phyloP scores from a whole-genome alignment of 2,329 filamentous ascomycete genomes.

The Colletotrichum coccodes region DNA sequence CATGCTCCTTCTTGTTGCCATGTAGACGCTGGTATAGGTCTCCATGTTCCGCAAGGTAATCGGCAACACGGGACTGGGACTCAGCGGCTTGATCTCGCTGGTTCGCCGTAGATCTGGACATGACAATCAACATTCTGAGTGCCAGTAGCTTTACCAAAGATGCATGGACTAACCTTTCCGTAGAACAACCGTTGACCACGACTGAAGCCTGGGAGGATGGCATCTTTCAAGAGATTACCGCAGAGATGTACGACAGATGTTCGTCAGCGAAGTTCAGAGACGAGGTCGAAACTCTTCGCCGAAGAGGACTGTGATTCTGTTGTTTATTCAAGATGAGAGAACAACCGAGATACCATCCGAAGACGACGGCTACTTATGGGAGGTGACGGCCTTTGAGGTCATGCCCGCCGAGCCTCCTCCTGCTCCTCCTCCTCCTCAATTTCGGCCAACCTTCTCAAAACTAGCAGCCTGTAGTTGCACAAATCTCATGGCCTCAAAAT shows the following conservation, averaged over 20 bases:
- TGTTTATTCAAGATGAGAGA: neutral
- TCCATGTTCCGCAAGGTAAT: neutral
- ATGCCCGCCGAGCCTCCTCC: neutral
- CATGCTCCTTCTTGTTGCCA: neutral
- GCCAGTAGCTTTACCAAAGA: too few relatives aligned
- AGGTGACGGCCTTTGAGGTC: neutral
- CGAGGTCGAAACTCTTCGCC: too few relatives aligned
- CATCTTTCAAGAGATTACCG: neutral
- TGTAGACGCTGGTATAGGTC: neutral
- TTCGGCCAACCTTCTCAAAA: neutral
- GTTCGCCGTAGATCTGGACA: neutral
- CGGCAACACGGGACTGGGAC: neutral
- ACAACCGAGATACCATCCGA: neutral
- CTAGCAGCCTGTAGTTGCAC: neutral
- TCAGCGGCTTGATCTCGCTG: neutral
- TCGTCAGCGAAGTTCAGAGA: neutral
- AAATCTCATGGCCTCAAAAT: neutral
- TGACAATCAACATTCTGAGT: neutral
- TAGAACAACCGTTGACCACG: neutral
- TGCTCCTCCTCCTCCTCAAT: neutral
- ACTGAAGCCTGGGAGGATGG: constrained; percentile 1
- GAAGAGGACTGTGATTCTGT: too few relatives aligned
- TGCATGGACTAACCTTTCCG: neutral
- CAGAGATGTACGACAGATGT: neutral
- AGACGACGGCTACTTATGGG: neutral